Base-by-base conservation (phyloP, 2,329 filamentous ascomycete species). In the Pseudocercospora vitis region DNA sequence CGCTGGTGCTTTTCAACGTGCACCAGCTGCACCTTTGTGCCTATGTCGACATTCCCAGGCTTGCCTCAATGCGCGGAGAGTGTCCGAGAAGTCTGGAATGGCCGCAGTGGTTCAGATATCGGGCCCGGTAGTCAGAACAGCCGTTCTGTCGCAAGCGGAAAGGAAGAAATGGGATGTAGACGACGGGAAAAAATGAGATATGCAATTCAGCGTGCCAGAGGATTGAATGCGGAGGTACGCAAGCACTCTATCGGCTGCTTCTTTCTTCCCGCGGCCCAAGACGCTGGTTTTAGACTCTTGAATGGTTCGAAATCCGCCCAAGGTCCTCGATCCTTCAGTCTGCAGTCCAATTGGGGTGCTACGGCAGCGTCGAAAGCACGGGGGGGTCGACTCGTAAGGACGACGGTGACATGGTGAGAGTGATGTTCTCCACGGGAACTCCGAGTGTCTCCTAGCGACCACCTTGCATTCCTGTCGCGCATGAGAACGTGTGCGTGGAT, bases 211-310 rank as follows among this genome's bases (percentile, higher is more conserved):
- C 37, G 37, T 42, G 19, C 37, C 37, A 42, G 37, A 42, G 37
- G 37, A 29, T 42, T 14, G 37, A 42, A 42, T 26, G 37, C 37
- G 37, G 37, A 42, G 47, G 39, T 54, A 50, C 29, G 37, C 37
- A 46, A n/a, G 18, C 37, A 23, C 37, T 42, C 37, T 31, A 24
- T 33, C 23, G 40, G 50, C 44, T 39, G 44, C 24, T 51, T 44
- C 50, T 33, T 58, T 16, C 50, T 35, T 56, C 33, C 53, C 53
- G 53, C 48, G 50, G 57, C 50, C 57, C 51, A 56, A 45, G 37
- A 32, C 26, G 16, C 32, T 48, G 52, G 35, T 39, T 37, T 35
- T 40, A 40, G 37, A 40, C 37, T 40, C 37, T 40, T 40, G 37
- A 40, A 19, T 40, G 37, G 37, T 40, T 40, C 37, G 37, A 19